A percentile compares a stretch with the other conserved stretches of the same genome.
phyloP scores from a whole-genome alignment of 495 filamentous ascomycete species.

The Penicillium ochrochloron region DNA sequence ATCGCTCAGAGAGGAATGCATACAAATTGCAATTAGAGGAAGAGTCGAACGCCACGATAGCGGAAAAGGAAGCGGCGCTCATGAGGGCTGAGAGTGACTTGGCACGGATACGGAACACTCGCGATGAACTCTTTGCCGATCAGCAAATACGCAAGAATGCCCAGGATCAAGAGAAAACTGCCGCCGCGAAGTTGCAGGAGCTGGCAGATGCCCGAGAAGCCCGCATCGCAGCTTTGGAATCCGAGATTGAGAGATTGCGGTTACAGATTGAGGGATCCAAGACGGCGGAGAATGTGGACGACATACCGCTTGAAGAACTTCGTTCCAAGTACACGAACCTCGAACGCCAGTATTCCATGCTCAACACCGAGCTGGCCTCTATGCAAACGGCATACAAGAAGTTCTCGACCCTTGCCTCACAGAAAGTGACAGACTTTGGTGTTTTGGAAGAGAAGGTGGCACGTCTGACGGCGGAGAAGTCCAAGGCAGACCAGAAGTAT shows the following conservation, averaged over 20 bases:
- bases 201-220: conserved; percentile 74
- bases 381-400: conserved; percentile 89
- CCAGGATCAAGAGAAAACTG: conserved; percentile 73
- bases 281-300: conserved; percentile 44
- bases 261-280: conserved; percentile 53
- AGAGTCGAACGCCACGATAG: conserved; percentile 69
- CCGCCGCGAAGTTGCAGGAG: conserved; percentile 74
- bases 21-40: conserved; percentile 79
- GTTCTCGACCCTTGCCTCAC: conserved; percentile 77
- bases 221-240: conserved; percentile 78
- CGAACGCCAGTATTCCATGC: conserved; percentile 76
- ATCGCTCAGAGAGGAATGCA: conserved; percentile 80
- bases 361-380: conserved; percentile 83
- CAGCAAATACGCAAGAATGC: conserved; percentile 75
- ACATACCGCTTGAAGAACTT: conserved; percentile 67
- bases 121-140: conserved; percentile 86
- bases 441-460: conserved; percentile 79
- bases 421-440: conserved; percentile 78
- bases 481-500: conserved; percentile 96
- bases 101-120: conserved; percentile 75
- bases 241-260: conserved; percentile 74
- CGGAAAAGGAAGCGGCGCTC: conserved; percentile 80
- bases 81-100: conserved; percentile 82
- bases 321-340: conserved; percentile 71
- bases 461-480: conserved; percentile 81